A percentile compares a stretch with the other conserved stretches of the same genome.
Conservation (phyloP, 225 moss, liverwort and hornwort genomes). For the Polytrichum commune region DNA sequence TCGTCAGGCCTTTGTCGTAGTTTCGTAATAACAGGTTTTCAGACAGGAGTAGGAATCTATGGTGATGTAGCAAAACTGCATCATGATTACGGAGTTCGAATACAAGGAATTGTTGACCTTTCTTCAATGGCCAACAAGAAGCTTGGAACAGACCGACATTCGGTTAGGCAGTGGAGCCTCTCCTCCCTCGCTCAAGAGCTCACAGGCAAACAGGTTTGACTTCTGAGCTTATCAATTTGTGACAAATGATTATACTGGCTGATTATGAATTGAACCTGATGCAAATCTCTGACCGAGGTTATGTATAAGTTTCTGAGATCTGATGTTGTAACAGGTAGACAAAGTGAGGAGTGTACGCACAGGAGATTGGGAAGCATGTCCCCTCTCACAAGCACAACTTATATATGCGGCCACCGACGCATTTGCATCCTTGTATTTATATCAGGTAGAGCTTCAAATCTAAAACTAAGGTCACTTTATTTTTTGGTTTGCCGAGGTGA, state of each 20-base stretch:
- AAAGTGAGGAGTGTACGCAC: conserved; percentile 52
- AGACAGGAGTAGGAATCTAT: conserved; percentile 61
- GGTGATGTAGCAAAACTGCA: conserved; percentile 67
- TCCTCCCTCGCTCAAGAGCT: conserved; percentile 71
- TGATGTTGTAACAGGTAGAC: conserved; percentile 44
- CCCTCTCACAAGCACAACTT: conserved; percentile 61
- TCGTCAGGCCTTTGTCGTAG: neutral
- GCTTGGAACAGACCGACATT: conserved; percentile 32
- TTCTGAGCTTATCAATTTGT: neutral
- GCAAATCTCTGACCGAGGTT: neutral
- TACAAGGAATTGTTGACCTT: conserved; percentile 51
- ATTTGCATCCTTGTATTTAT: conserved; percentile 64
- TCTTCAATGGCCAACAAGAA: conserved; percentile 48
- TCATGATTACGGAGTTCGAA: conserved; percentile 57
- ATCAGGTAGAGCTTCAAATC: conserved; percentile 37
- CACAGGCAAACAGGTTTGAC: conserved; percentile 63
- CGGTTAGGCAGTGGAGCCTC: conserved; percentile 61
- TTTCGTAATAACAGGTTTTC: conserved; percentile 22
- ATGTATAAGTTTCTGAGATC: conserved; percentile 8
- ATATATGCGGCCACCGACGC: conserved; percentile 81
- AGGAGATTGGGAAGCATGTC: conserved; percentile 72
- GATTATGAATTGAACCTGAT: too few relatives aligned
- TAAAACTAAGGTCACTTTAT: too few relatives aligned
- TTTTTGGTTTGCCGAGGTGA: too few relatives aligned
- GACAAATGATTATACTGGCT: too few relatives aligned